These are phyloP conservation scores for Yamadazyma sp. DNA, from an alignment of 1,139 yeast genomes.

Conservation along the genomic window DNA sequence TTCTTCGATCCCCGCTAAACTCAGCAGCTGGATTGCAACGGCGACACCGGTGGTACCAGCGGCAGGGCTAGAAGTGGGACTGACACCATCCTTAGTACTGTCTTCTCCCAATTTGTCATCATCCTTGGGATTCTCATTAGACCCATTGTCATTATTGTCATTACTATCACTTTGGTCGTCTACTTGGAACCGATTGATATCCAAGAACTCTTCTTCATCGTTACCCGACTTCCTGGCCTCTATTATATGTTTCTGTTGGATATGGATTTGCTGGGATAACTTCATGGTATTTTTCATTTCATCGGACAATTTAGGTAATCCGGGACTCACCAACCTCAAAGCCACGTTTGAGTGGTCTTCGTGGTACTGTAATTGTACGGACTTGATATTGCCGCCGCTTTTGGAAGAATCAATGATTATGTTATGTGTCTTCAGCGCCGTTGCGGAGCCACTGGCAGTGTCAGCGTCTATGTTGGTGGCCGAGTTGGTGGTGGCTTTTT, in stretches of 20 bases:
- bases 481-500: neutral
- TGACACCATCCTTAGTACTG: neutral
- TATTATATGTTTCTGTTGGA: conserved; percentile 48
- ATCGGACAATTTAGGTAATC: conserved; percentile 43
- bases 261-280: conserved; percentile 46
- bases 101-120: conserved; percentile 1
- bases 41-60: neutral
- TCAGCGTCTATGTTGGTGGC: neutral
- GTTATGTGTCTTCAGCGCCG: neutral
- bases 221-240: conserved; percentile 32
- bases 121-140: neutral
- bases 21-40: neutral
- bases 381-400: neutral
- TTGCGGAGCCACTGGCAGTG: neutral
- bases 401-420: neutral
- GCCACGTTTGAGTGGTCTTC: conserved; percentile 25
- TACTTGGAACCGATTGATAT: neutral
- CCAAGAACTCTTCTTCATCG: conserved; percentile 3
- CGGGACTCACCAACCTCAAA: conserved; percentile 47
- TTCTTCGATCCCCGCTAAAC: neutral
- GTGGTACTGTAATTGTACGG: conserved; percentile 1
- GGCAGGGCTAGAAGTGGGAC: neutral
- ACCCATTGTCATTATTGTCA: conserved; percentile 5
- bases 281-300: conserved; percentile 50
- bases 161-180: conserved; percentile 3